phyloP scores from a whole-genome alignment of 2,329 filamentous ascomycete genomes.

The Stachybotrys chartarum region DNA sequence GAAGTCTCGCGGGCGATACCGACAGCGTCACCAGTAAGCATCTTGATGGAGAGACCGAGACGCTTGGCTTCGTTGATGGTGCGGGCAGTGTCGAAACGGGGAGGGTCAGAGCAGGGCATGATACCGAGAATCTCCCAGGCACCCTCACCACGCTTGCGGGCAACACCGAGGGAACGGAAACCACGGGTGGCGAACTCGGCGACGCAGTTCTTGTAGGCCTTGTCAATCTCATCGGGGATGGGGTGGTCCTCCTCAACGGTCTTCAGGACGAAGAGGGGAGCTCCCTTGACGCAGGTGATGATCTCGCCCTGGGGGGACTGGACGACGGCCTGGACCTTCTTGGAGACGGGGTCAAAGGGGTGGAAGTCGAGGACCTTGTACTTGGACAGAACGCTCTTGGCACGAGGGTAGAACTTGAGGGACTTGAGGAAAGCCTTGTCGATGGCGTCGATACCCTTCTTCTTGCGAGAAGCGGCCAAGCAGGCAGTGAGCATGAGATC shows the following conservation, averaged over 20 bases:
- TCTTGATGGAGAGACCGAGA: constrained; percentile 86
- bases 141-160: constrained; percentile 75
- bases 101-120: constrained; percentile 89
- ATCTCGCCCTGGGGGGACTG: constrained; percentile 76
- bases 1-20: constrained; percentile 90
- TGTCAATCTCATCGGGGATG: constrained; percentile 68
- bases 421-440: constrained; percentile 92
- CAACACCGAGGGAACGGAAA: constrained; percentile 90
- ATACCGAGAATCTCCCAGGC: constrained; percentile 90
- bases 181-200: constrained; percentile 87
- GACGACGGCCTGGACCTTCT: constrained; percentile 82
- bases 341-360: constrained; percentile 88
- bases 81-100: constrained; percentile 82
- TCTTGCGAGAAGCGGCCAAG: constrained; percentile 84
- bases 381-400: constrained; percentile 72
- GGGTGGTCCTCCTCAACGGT: constrained; percentile 81
- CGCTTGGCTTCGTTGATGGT: constrained; percentile 86
- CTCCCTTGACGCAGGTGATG: constrained; percentile 86
- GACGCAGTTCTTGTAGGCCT: constrained; percentile 87
- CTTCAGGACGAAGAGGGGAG: constrained; percentile 79
- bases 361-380: constrained; percentile 81
- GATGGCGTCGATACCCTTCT: constrained; percentile 92
- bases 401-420: constrained; percentile 72
- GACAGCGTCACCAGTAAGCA: constrained; percentile 92
- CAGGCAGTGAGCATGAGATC: constrained; percentile 91